A percentile compares a stretch with the other conserved stretches of the same genome.
Conservation (phyloP, 2,329 filamentous ascomycete species). For the Alternaria gansuensis region DNA sequence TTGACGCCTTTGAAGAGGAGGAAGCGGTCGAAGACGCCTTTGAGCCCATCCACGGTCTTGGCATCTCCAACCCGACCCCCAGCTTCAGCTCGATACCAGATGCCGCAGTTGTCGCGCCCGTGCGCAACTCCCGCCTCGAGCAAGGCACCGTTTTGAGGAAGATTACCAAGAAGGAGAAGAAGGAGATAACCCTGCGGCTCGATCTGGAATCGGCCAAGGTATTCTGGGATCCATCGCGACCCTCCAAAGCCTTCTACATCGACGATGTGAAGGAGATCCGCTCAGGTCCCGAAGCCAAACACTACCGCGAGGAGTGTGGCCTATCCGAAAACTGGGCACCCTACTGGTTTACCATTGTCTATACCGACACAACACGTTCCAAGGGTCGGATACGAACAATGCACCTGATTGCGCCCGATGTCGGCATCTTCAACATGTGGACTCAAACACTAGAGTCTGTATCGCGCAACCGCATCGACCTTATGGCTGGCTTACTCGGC, state of each 20-base stretch:
- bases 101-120: constrained; percentile 66
- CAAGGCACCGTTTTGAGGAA: constrained; percentile 82
- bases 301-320: constrained; percentile 86
- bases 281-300: constrained; percentile 81
- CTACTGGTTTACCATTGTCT: constrained; percentile 90
- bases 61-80: constrained; percentile 48
- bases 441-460: constrained; percentile 83
- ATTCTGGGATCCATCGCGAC: constrained; percentile 81
- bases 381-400: constrained; percentile 81
- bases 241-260: constrained; percentile 87
- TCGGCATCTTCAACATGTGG: constrained; percentile 79
- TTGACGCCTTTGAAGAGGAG: constrained; percentile 61
- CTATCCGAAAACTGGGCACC: constrained; percentile 72
- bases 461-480: constrained; percentile 83
- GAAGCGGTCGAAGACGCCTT: constrained; percentile 59
- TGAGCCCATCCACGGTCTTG: constrained; percentile 53
- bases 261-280: constrained; percentile 95
- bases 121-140: constrained; percentile 78
- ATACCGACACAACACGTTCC: constrained; percentile 78
- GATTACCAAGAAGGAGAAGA: constrained; percentile 82
- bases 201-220: constrained; percentile 87
- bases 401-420: constrained; percentile 82
- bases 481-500: constrained; percentile 88
- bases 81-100: constrained; percentile 54
- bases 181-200: constrained; percentile 77